Evolutionary conservation across 2,329 filamentous ascomycete species (phyloP), one percentile per base, ranked within the genome.

Genomic region (Neonectria punicea): DNA sequence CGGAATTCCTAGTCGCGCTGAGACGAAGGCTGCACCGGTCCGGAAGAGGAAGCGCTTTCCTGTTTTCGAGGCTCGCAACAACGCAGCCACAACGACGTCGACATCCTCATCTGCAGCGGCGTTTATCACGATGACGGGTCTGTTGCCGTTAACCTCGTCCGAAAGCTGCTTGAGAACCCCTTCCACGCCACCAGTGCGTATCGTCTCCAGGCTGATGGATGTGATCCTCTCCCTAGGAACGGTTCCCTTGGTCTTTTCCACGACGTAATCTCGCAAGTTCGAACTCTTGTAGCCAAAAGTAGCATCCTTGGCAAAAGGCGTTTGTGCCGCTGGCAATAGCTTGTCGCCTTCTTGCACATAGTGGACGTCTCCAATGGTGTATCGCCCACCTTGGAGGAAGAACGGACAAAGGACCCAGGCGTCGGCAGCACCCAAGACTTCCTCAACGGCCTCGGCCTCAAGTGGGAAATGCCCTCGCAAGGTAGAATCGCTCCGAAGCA

Each of bases 351-450:
- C 86, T 1, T 82, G 81, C 8, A 89, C 86, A 62, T 89, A 89
- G 70, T 89, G 86, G 1, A 88, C 80, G 70, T 89, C 84, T 30
- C 84, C 72, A 14, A 89, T 86, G 0, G 87, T 89, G 47, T 85
- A 85, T 3, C 87, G 74, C 0, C 87, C 87, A 6, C 87, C 87
- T 67, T 89, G 86, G 4, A 84, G 77, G 72, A 89, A 89, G 74
- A 89, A 89, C 0, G 87, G 87, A 0, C 85, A 85, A 0, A 89
- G 76, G 2, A 89, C 78, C 81, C 85, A 86, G 0, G 82, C 85
- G 66, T 87, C 84, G 0, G 81, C 80, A 1, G 78, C 73, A 0
- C 86, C 86, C 1, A 88, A 78, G 1, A 84, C 82, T 1, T 79
- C 75, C 61, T 86, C 82, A 0, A 82, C 84, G 0, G 83, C 84